Evolutionary conservation across 257 asterid genomes (phyloP), one percentile per base, ranked within the genome.

Genomic region (Nemophila menziesii): DNA sequence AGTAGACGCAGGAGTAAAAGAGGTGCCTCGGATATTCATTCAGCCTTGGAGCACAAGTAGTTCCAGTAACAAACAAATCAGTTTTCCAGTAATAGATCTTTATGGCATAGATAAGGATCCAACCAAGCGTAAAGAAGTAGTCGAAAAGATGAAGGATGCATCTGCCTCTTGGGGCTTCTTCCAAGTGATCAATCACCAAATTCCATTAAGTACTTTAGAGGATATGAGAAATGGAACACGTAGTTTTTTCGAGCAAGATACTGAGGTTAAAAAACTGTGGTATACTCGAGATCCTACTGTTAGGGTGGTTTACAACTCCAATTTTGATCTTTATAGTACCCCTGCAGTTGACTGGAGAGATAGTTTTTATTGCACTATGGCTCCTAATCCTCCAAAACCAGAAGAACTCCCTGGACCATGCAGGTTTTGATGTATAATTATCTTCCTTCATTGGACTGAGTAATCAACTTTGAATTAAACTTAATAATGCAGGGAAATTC

Each of bases 291-390:
- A 66, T 62, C 0, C 1, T 1, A 11, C 19, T 8, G 41, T 21
- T n/a, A 55, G 16, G 3, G 20, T 62, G 11, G 20, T 19, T 2
- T 39, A 41, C 16, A 48, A 43, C 3, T 16, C 51, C 53, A 70
- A 70, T 15, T 66, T 62, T 34, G 74, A 70, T 44, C 52, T 70
- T 23, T 62, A 49, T 33, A 46, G 45, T 14, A 11, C 75, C 4
- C 58, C 69, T 2, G 61, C 64, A 0, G 77, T 61, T 23, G 65
- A 68, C 10, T 75, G 80, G 80, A 71, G 74, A 33, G 77, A 71
- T 40, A 5, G 75, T 3, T 0, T 49, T 38, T 55, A 33, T 37
- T 64, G n/a, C n/a, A n/a, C n/a, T n/a, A n/a, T n/a, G n/a, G n/a
- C n/a, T n/a, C n/a, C n/a, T n/a, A n/a, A n/a, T 51, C 9, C 4